Evolutionary conservation across 2,329 filamentous ascomycete genomes (phyloP), one percentile per base, ranked within the genome.

Genomic region (Xylaria multiplex): DNA sequence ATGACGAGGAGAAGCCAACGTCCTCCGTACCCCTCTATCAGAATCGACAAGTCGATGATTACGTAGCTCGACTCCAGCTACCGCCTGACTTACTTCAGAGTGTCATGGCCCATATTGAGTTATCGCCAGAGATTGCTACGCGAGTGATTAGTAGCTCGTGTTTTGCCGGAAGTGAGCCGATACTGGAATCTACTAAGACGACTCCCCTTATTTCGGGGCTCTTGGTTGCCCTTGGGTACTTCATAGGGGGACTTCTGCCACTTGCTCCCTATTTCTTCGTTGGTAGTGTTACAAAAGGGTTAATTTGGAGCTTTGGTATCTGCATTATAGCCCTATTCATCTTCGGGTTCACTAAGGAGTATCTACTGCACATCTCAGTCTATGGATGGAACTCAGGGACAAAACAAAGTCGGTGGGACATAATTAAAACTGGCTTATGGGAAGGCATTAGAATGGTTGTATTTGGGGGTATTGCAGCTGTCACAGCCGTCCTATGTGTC

Each of bases 231-330:
- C 73, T 88, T 16, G 89, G 89, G 42, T 93, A 93, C 76, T 88
- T 92, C 59, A 77, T 92, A 24, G 90, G 90, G 22, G 90, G 90
- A 0, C 81, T 92, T 60, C 84, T 92, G n/a, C 90, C 90, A 14
- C 83, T 92, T 72, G 78, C 91, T 48, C 90, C 90, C 0, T 93
- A 93, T 78, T 89, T 92, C 69, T 81, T 90, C 69, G 80, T 86
- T 75, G 65, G 71, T 14, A 75, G 76, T 24, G 80, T 85, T 7
- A 75, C 76, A 27, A 72, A 80, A n/a, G 85, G 84, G 0, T 79
- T 93, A 57, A 82, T 84, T 42, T 85, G 87, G 65, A 90, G 87
- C 27, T 82, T 90, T 30, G 82, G 75, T 4, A 83, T 91, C 59
- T 91, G 90, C 73, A 82, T 86, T 13, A 73, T 88, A 7, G 85